Evolutionary conservation across 768 basidiomycete genomes (phyloP), one percentile per base, ranked within the genome.

Genomic region (Phanerochaete sordida): DNA sequence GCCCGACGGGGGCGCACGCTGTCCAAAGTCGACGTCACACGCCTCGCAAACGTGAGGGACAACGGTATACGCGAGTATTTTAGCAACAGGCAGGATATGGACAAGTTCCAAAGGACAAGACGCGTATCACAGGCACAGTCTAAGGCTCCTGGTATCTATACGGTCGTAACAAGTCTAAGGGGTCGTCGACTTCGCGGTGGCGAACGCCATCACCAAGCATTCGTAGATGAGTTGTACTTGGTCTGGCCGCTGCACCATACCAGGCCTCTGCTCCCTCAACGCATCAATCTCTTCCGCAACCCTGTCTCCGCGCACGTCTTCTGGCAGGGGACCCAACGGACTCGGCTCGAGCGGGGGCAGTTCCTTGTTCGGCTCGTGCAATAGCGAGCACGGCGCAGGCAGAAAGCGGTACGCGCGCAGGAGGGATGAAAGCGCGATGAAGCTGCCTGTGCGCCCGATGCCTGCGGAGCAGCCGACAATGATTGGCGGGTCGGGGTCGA

Each of bases 401-500:
- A 77, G 76, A 57, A 86, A 75, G 30, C 76, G 79, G 62, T 83
- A 72, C 31, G 77, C 71, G 28, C 91, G 88, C n/a, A 94, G 77
- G 37, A 95, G 76, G 13, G 92, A 94, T 9, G 84, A 84, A 43
- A 93, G 69, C 0, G 90, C 85, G 68, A 95, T 90, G 73, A 93
- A 93, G 6, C 92, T 83, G 19, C 93, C 93, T 3, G 93, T 93
- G 35, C 93, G 82, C 2, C 93, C 93, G 59, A 95, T 80, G 3
- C 93, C 93, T 1, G 94, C 93, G 27, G 91, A 93, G 69, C 93
- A 95, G 62, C 90, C 84, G 30, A 91, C 81, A 66, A 95, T 82
- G 62, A 90, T 81, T 0, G 91, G 91, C n/a, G 89, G 88, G 62
- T 88, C 86, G 15, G 81, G 75, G 64, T 87, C 81, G 30, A 66